Conservation (phyloP, 2,329 filamentous ascomycete genomes). For the Botrytis medusae region DNA sequence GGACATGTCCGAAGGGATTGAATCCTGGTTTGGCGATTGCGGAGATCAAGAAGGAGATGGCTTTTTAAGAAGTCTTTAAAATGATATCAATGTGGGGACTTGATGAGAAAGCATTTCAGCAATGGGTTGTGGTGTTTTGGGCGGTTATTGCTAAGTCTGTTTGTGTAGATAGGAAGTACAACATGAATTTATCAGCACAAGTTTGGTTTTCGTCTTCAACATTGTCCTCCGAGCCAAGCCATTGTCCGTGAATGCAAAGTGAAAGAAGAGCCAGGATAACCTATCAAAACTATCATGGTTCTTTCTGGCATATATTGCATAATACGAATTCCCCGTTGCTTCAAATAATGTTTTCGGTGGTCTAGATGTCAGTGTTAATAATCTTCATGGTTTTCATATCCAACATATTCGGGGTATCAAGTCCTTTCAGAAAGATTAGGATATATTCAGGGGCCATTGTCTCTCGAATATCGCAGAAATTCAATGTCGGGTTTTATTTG, state of each 20-base stretch:
- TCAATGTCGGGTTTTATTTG: background rate
- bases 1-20: slow-evolving; percentile 96
- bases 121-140: slow-evolving; percentile 18
- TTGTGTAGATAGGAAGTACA: slow-evolving; percentile 21
- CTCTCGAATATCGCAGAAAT: background rate
- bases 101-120: slow-evolving; percentile 11
- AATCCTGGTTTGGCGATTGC: slow-evolving; percentile 95
- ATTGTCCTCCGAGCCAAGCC: background rate
- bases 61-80: slow-evolving; percentile 43
- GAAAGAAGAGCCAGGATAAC: too few relatives aligned
- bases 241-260: background rate
- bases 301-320: background rate
- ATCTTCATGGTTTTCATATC: background rate
- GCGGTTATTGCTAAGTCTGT: slow-evolving; percentile 20
- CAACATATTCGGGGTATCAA: background rate
- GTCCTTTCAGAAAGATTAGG: background rate
- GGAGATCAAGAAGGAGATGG: slow-evolving; percentile 98
- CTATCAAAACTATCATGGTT: background rate
- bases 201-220: background rate
- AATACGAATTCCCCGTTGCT: background rate
- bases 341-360: background rate
- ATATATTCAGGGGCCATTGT: background rate
- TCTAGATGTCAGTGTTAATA: background rate
- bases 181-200: slow-evolving; percentile 19
- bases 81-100: slow-evolving; percentile 1